Evolutionary conservation across 345 rosid genomes (phyloP).

Genomic region (Eucalyptus victrix): DNA sequence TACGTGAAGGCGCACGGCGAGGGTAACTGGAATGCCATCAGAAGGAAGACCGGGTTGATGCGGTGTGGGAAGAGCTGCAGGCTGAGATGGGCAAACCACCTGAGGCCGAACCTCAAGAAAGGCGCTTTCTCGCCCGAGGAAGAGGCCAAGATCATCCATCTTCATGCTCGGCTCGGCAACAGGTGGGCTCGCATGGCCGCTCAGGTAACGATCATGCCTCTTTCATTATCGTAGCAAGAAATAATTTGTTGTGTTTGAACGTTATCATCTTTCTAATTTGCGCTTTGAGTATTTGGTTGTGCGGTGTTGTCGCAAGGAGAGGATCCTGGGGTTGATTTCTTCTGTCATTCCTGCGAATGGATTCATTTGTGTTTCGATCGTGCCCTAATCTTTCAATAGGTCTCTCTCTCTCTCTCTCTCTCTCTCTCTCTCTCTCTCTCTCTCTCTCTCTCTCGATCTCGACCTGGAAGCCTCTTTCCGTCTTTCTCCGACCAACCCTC

Average conservation of each 20-base stretch:
- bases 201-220: constrained; percentile 28
- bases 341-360: not conserved
- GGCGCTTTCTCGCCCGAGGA: constrained; percentile 62
- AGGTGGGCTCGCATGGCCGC: constrained; percentile 98
- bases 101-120: constrained; percentile 76
- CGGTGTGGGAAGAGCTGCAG: constrained; percentile 88
- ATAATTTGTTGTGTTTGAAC: not conserved
- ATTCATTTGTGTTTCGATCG: not conserved
- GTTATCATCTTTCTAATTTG: not conserved
- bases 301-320: not conserved
- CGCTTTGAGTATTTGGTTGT: not conserved
- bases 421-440: not conserved
- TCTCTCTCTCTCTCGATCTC: not conserved
- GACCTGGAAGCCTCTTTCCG: not conserved
- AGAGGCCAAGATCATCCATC: constrained; percentile 63
- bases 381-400: not conserved
- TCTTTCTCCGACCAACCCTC: not conserved
- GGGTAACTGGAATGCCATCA: constrained; percentile 82
- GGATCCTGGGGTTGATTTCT: not conserved
- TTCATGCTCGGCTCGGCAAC: constrained; percentile 72
- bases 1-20: constrained; percentile 69
- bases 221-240: not conserved
- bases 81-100: constrained; percentile 89
- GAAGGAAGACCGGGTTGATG: constrained; percentile 56
- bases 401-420: not conserved